These are phyloP conservation scores for Kurtzmaniella quercitrusa DNA, from an alignment of 1,139 yeast genomes.

Conservation along the genomic window DNA sequence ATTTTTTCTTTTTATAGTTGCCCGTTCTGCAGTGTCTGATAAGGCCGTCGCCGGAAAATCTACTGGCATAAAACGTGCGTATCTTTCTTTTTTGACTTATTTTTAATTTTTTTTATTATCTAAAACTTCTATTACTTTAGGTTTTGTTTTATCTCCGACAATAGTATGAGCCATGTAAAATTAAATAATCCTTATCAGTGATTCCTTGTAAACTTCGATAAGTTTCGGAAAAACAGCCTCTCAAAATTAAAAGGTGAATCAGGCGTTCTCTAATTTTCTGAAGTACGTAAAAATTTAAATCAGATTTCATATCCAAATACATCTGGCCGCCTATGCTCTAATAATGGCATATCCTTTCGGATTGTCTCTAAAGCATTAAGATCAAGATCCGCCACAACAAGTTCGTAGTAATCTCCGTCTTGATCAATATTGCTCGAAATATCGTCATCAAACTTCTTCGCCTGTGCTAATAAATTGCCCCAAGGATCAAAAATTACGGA, in stretches of 20 bases:
- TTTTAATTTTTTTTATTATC: too few species aligned
- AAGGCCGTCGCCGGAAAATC: neutral
- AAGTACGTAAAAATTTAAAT: neutral
- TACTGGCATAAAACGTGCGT: neutral
- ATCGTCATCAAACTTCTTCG: slow-evolving; percentile 28
- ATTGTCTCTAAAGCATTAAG: slow-evolving; percentile 42
- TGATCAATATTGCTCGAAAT: slow-evolving; percentile 35
- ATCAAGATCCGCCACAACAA: slow-evolving; percentile 72
- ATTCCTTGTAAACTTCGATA: too few species aligned
- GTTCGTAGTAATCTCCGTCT: slow-evolving; percentile 49
- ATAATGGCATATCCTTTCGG: slow-evolving; percentile 68
- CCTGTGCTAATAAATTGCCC: slow-evolving; percentile 74
- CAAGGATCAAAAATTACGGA: slow-evolving; percentile 85
- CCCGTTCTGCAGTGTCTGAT: too few species aligned
- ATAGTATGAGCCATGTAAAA: too few species aligned
- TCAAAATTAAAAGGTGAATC: too few species aligned
- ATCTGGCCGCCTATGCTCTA: slow-evolving; percentile 65
- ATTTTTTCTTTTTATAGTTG: too few species aligned
- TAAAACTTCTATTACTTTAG: too few species aligned
- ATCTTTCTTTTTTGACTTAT: neutral
- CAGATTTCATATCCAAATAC: slow-evolving; percentile 36
- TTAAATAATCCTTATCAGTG: too few species aligned
- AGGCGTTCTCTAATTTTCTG: too few species aligned
- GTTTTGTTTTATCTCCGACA: slow-evolving; percentile 1
- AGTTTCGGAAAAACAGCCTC: too few species aligned